Base-by-base conservation (phyloP, 176 grass and related monocot genomes). In the Oryza glumipatula region DNA sequence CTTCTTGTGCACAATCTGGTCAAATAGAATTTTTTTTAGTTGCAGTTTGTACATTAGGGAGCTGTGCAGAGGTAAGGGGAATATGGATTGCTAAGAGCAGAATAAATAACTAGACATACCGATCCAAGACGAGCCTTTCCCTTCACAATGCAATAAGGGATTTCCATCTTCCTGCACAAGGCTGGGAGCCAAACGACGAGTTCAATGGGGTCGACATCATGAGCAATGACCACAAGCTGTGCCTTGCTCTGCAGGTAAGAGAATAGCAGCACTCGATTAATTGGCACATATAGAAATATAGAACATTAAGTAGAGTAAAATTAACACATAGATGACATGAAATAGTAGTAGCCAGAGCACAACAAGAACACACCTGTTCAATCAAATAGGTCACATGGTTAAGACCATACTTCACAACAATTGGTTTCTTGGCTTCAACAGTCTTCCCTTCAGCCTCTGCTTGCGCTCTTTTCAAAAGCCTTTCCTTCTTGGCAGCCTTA, bases 151-250 rank as follows among this genome's bases (percentile, higher is more conserved):
- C 70, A 75, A 43, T 83, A 75, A n/a, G 81, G 71, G 11, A 83
- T 67, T 83, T 83, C 58, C 81, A 75, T 83, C 26, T 83, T 83
- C 43, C 81, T 74, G 24, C 81, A 83, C 81, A 83, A 75, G 41
- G 81, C 71, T 48, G 71, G 81, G 41, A 83, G 81, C 81, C 81
- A 83, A 74, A 75, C 71, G 16, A 83, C 60, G 5, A 83, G 70
- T 44, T 75, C 71, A 44, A 83, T 75, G 10, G 81, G 81, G 56
- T 83, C 81, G 12, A 83, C 81, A 38, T 83, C 81, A 83, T 83
- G 71, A 75, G 81, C 81, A 83, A 83, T 75, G 11, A 83, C 81
- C 38, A 75, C 81, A 21, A 83, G 81, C 11, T 83, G 71, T 35
- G 81, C 81, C 71, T 75, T 83, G 49, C 73, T 75, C 81, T 67